Conservation (phyloP, 2,329 filamentous ascomycete genomes). For the Colletotrichum agaves region DNA sequence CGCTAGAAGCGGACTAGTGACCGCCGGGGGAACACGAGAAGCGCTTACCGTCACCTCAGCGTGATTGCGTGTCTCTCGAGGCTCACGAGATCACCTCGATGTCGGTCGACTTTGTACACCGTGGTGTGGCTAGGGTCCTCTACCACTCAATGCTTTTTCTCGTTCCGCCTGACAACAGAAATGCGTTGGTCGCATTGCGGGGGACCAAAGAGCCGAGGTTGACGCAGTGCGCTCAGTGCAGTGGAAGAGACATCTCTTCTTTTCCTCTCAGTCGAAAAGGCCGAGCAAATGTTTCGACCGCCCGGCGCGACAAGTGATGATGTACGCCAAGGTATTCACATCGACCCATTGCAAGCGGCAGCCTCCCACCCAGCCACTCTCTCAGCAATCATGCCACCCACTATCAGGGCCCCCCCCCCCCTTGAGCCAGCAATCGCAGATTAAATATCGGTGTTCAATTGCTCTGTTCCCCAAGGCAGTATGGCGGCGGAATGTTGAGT, state of each 20-base stretch:
- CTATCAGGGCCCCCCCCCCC: too few species aligned
- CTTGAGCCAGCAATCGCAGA: slow-evolving; percentile 1
- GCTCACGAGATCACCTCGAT: background rate
- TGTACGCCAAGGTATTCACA: slow-evolving; percentile 25
- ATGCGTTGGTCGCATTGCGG: background rate
- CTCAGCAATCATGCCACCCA: background rate
- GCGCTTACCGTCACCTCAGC: background rate
- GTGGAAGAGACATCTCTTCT: background rate
- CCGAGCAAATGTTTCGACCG: slow-evolving; percentile 10
- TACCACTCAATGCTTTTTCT: too few species aligned
- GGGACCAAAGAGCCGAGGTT: background rate
- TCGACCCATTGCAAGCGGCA: slow-evolving; percentile 8
- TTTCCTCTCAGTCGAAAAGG: background rate
- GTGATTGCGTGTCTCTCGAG: background rate
- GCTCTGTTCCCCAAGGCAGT: slow-evolving; percentile 3
- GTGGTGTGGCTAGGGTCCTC: too few species aligned
- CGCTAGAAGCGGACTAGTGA: background rate
- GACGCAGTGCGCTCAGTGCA: background rate
- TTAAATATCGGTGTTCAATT: background rate
- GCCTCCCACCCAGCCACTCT: slow-evolving; percentile 27
- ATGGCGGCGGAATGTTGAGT: slow-evolving; percentile 17
- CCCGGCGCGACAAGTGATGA: slow-evolving; percentile 17
- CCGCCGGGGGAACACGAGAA: background rate
- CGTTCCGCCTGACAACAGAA: too few species aligned
- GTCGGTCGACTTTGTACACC: too few species aligned